A percentile compares a stretch with the other conserved stretches of the same genome.
Evolutionary conservation across 345 rosid genomes (phyloP).

Genomic region (Populus pruinosa): DNA sequence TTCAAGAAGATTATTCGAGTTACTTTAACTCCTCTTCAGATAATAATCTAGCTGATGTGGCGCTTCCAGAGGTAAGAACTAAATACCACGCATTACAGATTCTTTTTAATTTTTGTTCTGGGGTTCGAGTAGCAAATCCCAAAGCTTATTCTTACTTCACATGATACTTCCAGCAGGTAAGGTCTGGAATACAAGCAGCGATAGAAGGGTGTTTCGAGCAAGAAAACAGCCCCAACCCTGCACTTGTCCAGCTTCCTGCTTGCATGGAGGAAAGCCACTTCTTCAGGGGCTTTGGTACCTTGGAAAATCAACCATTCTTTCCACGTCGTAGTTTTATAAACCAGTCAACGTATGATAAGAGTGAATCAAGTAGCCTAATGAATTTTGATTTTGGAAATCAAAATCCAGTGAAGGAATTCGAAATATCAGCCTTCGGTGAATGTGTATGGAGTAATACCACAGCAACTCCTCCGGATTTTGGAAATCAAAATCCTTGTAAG

Average conservation of each 20-base stretch:
- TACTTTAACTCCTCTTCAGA: not conserved
- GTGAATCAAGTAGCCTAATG: not conserved
- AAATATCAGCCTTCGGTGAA: not conserved
- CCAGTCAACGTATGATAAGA: not conserved
- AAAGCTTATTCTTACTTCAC: not conserved
- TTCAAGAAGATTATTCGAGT: not conserved
- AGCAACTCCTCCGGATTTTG: slow-evolving; percentile 1
- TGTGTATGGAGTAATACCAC: not conserved
- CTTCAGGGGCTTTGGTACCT: too few relatives aligned
- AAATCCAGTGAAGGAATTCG: not conserved
- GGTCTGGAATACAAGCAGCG: too few relatives aligned
- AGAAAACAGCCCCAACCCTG: too few relatives aligned
- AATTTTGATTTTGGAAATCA: not conserved
- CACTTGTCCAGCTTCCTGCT: too few relatives aligned
- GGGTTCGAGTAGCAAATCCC: not conserved
- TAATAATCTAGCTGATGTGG: not conserved
- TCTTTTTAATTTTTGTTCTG: not conserved
- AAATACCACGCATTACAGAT: not conserved
- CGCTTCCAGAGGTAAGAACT: not conserved
- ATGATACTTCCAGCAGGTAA: not conserved
- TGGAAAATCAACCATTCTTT: not conserved
- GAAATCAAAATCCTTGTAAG: slow-evolving; percentile 9
- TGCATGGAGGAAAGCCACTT: too few relatives aligned
- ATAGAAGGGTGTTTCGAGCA: too few relatives aligned
- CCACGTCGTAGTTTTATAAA: not conserved